Evolutionary conservation across 768 basidiomycete species (phyloP).

Genomic region (Pisolithus microcarpus): DNA sequence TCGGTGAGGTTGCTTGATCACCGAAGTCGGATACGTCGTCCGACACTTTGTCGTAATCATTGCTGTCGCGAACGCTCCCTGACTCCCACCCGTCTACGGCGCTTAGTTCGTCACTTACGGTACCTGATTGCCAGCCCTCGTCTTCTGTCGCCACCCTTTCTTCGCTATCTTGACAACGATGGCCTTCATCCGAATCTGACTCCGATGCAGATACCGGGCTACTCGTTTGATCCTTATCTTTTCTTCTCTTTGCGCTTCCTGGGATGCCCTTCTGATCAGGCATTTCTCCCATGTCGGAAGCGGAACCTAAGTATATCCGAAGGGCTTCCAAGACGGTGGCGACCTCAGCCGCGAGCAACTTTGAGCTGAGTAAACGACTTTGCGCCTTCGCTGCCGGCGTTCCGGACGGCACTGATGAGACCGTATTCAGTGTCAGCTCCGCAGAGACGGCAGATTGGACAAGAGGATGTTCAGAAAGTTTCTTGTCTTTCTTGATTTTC

Average conservation of each 20-base stretch:
- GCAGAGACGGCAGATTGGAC: conserved; percentile 38
- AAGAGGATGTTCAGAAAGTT: conserved; percentile 43
- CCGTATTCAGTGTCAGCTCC: conserved; percentile 35
- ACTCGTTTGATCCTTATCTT: neutral
- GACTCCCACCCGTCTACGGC: conserved; percentile 29
- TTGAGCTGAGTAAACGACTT: conserved; percentile 69
- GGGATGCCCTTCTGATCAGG: conserved; percentile 2
- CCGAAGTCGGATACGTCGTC: conserved; percentile 29
- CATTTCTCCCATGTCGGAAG: conserved; percentile 10
- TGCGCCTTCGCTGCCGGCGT: conserved; percentile 54
- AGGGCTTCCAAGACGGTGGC: conserved; percentile 45
- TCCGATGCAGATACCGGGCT: neutral
- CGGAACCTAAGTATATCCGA: conserved; percentile 33
- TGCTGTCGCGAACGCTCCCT: conserved; percentile 29
- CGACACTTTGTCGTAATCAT: conserved; percentile 26
- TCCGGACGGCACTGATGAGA: conserved; percentile 32
- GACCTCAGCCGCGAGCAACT: conserved; percentile 58
- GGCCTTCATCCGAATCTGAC: neutral
- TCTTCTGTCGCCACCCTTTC: conserved; percentile 18
- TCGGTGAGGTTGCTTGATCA: conserved; percentile 13
- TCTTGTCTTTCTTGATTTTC: conserved; percentile 68
- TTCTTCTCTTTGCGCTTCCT: conserved; percentile 10
- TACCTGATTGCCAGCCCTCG: conserved; percentile 39
- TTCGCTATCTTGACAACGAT: conserved; percentile 1
- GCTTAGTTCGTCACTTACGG: conserved; percentile 26